Conservation (phyloP, 2,329 filamentous ascomycete species). For the Capronia coronata region DNA sequence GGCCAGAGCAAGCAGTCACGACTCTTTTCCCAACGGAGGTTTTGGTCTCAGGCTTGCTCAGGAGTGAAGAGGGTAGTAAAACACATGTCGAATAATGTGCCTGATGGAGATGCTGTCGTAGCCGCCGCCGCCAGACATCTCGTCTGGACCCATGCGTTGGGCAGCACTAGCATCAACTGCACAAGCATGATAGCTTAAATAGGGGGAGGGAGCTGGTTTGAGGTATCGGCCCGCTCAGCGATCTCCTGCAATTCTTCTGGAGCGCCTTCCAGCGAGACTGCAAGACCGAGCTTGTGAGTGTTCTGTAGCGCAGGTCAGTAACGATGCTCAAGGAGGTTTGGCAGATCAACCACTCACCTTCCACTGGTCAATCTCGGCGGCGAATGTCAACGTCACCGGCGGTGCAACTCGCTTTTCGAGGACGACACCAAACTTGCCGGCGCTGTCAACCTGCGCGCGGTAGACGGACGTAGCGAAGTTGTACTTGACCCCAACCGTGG, state of each 20-base stretch:
- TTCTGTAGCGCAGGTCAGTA: slow-evolving; percentile 52
- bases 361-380: slow-evolving; percentile 90
- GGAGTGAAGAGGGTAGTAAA: slow-evolving; percentile 42
- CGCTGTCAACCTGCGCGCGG: slow-evolving; percentile 90
- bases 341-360: slow-evolving; percentile 59
- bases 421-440: slow-evolving; percentile 85
- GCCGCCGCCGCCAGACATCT: slow-evolving; percentile 27
- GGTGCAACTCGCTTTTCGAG: slow-evolving; percentile 94
- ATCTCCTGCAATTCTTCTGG: slow-evolving; percentile 75
- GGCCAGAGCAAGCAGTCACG: background rate
- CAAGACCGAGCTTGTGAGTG: slow-evolving; percentile 88
- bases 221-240: slow-evolving; percentile 36
- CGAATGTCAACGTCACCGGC: slow-evolving; percentile 87
- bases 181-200: slow-evolving; percentile 34
- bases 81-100: slow-evolving; percentile 25
- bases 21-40: background rate
- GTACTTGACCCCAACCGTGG: slow-evolving; percentile 92
- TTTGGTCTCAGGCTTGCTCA: slow-evolving; percentile 12
- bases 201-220: slow-evolving; percentile 37
- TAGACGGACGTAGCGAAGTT: slow-evolving; percentile 95
- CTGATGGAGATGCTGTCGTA: slow-evolving; percentile 31
- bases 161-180: background rate
- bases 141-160: background rate
- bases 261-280: slow-evolving; percentile 81
- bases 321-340: background rate